Base-by-base conservation (phyloP, 257 asterid species). In the Eucommia ulmoides region DNA sequence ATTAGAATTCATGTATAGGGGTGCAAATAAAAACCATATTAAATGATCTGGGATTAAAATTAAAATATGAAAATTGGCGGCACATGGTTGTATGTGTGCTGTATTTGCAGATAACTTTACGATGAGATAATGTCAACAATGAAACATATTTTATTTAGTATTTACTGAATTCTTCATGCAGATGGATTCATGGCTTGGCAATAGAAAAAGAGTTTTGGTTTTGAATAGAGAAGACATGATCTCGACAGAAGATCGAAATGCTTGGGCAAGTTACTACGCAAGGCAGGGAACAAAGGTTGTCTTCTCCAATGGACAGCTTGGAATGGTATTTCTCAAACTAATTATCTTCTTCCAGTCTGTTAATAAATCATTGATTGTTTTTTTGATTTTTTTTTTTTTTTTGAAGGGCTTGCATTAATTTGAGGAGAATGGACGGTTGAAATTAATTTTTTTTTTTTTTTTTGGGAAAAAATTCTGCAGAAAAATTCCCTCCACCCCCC, bases 171-270 rank as follows among this genome's bases (percentile, higher is more conserved):
- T 66, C 22, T 58, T 24, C 66, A 64, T 20, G 44, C 76, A 89
- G 93, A 89, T 89, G 98, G 94, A 83, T 69, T 59, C 66, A 23
- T 91, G 98, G 98, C 63, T 85, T 72, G 96, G 93, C 35, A 91
- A 76, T 65, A 77, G 91, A 68, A 91, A 79, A 58, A 79, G 93
- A 62, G 83, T 91, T 61, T 61, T 91, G 55, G 98, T 91, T 65
- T 74, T 83, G 74, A 91, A 91, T 65, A 72, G 95, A 66, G 98
- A 85, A 61, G 95, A 91, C 69, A 91, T 91, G 98, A 72, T 91
- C 68, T 78, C 96, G 22, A 70, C 80, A 19, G 83, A 85, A 20
- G 98, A 91, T 59, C 75, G 95, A 63, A 77, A 86, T 73, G 91
- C 96, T 45, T 91, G 96, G 98, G 96, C 98, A 69, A 75, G 69